A percentile compares a stretch with the other conserved stretches of the same genome.
phyloP scores from a whole-genome alignment of 176 grass and related monocot genomes.

The Triticum turgidum region DNA sequence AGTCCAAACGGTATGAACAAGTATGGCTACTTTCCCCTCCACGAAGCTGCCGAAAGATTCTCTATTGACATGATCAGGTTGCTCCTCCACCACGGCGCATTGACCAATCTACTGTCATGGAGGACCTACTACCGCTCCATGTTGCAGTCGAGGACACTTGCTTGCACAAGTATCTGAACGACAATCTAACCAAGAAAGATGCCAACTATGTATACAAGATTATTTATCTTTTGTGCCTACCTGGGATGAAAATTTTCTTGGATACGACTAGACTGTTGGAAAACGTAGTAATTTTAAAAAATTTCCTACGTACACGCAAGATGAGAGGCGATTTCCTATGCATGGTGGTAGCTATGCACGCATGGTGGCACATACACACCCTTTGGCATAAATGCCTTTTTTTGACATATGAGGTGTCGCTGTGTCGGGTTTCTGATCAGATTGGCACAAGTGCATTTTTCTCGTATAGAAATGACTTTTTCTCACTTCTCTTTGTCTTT shows the following conservation, averaged over 20 bases:
- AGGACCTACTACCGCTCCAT: conserved; percentile 32
- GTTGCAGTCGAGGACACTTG: conserved; percentile 27
- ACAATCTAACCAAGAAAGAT: conserved; percentile 7
- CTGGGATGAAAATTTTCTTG: conserved; percentile 15
- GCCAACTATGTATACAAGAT: not conserved
- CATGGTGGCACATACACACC: too few relatives aligned
- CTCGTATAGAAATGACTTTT: too few relatives aligned
- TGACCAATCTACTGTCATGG: conserved; percentile 6
- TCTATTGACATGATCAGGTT: conserved; percentile 35
- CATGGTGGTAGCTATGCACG: too few relatives aligned
- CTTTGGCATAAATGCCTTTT: too few relatives aligned
- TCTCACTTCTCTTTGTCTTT: too few relatives aligned
- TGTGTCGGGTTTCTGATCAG: too few relatives aligned
- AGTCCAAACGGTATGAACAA: conserved; percentile 23
- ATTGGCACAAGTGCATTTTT: too few relatives aligned
- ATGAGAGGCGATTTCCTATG: too few relatives aligned
- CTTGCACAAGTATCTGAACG: conserved; percentile 28
- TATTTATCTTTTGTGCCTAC: conserved; percentile 23
- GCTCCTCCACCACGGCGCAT: conserved; percentile 1
- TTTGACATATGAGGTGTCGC: too few relatives aligned
- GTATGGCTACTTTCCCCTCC: conserved; percentile 2
- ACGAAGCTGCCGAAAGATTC: conserved; percentile 23
- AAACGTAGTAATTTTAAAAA: too few relatives aligned
- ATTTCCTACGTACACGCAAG: too few relatives aligned
- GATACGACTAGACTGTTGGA: not conserved